Evolutionary conservation across 805 yeast species (phyloP).

Genomic region (Wickerhamiella occidentalis): DNA sequence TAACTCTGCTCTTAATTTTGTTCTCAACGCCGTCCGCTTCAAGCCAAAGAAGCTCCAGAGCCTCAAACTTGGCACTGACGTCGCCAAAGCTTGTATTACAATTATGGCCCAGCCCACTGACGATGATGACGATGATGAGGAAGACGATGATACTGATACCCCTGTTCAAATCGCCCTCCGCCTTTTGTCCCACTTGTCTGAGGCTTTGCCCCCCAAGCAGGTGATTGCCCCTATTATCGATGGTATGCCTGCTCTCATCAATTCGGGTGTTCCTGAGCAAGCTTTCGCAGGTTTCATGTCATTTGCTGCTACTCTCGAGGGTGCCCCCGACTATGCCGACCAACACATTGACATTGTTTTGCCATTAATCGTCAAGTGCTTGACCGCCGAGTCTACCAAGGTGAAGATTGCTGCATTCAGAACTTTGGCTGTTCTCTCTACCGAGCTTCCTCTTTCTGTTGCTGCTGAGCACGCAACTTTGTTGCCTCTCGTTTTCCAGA

Average conservation of each 20-base stretch:
- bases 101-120: constrained; percentile 69
- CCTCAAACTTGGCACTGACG: constrained; percentile 71
- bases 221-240: constrained; percentile 68
- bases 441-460: constrained; percentile 72
- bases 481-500: constrained; percentile 73
- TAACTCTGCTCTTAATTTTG: constrained; percentile 70
- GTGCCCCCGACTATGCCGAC: constrained; percentile 87
- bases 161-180: constrained; percentile 71
- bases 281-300: constrained; percentile 81
- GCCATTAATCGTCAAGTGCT: constrained; percentile 60
- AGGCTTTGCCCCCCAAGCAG: constrained; percentile 85
- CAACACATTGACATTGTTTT: constrained; percentile 62
- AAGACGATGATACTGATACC: constrained; percentile 82
- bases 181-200: constrained; percentile 62
- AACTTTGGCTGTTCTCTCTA: constrained; percentile 63
- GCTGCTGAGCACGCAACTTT: constrained; percentile 74
- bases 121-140: constrained; percentile 69
- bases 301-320: constrained; percentile 71
- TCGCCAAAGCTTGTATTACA: constrained; percentile 59
- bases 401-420: constrained; percentile 82
- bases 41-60: constrained; percentile 70
- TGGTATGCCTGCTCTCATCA: constrained; percentile 29
- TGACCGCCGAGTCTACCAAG: constrained; percentile 58
- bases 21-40: constrained; percentile 64
- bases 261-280: constrained; percentile 56